Evolutionary conservation across 768 basidiomycete genomes (phyloP), one percentile per base, ranked within the genome.

Genomic region (Collybia sordida): DNA sequence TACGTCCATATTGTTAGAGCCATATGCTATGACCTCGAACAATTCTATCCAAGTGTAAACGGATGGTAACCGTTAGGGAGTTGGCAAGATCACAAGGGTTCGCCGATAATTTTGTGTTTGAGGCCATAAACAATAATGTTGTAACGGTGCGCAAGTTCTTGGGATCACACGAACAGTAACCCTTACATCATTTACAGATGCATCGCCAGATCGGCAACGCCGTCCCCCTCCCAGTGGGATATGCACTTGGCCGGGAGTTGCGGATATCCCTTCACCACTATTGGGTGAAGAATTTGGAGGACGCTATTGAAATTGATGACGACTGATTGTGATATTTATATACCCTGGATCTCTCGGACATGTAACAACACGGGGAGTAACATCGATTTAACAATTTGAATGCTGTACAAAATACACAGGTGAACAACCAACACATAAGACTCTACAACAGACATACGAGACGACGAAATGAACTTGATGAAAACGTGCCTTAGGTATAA

Each of bases 191-290:
- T 11, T 31, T 31, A 31, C 53, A 91, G 87, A 86, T 90, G 74
- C 87, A 89, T 56, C 74, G 87, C 23, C 87, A 89, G 50, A 89
- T 92, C 52, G 89, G 89, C 12, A 91, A 91, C 59, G 87, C 89
- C 0, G 86, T 91, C 2, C 83, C 90, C 1, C 78, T 83, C 71
- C 85, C 73, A 2, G 70, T 92, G 5, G 77, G 75, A n/a, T 63
- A 65, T 17, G 90, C 89, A 0, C 66, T 92, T 6, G 89, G 86
- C n/a, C 73, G 80, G 17, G 79, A 87, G 58, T 71, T 91, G 31
- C 68, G 77, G 7, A 67, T 73, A 3, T 73, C 76, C 0, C 52
- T 82, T 23, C 76, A 83, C 47, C 72, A 77, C 51, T 68, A 75
- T 40, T 88, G 85, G 85, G 58, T 56, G 47, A 63, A 58, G 36